Conservation (phyloP, 306 rosid species). For the Lablab purpureus region DNA sequence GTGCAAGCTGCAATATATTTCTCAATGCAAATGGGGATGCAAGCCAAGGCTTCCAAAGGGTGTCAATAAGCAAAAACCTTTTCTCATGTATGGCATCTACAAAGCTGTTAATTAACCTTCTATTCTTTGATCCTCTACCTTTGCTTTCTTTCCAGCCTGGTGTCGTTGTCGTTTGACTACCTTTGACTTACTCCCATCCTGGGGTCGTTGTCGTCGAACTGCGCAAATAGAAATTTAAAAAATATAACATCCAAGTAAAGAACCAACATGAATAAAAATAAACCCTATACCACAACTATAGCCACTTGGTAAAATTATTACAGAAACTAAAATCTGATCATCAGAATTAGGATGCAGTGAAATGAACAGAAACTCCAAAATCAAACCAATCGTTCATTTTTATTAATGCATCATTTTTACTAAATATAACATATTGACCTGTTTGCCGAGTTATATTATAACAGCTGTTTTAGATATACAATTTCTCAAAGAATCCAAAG, state of each 20-base stretch:
- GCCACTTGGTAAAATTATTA: not conserved
- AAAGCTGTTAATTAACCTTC: conserved; percentile 42
- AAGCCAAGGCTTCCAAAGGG: conserved; percentile 16
- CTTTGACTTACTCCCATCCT: conserved; percentile 39
- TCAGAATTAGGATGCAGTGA: not conserved
- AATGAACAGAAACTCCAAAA: conserved; percentile 1
- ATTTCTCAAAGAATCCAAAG: conserved; percentile 3
- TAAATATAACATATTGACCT: conserved; percentile 4
- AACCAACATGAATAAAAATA: conserved; percentile 23
- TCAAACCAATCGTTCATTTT: conserved; percentile 3
- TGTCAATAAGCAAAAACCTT: conserved; percentile 20
- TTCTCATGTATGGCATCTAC: conserved; percentile 37
- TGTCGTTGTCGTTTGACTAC: conserved; percentile 39
- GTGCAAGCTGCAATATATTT: conserved; percentile 25
- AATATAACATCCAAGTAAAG: conserved; percentile 10
- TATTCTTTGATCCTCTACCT: conserved; percentile 44
- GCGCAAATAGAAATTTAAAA: conserved; percentile 43
- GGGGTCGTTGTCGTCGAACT: conserved; percentile 37
- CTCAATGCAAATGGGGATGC: conserved; percentile 18
- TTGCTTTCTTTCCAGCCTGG: conserved; percentile 36
- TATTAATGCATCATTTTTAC: too few species aligned
- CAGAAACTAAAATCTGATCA: conserved; percentile 21
- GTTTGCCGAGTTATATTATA: not conserved
- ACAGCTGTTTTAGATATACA: not conserved
- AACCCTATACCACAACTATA: not conserved